phyloP scores from a whole-genome alignment of 2,329 filamentous ascomycete genomes.

The Colletotrichum sp. region DNA sequence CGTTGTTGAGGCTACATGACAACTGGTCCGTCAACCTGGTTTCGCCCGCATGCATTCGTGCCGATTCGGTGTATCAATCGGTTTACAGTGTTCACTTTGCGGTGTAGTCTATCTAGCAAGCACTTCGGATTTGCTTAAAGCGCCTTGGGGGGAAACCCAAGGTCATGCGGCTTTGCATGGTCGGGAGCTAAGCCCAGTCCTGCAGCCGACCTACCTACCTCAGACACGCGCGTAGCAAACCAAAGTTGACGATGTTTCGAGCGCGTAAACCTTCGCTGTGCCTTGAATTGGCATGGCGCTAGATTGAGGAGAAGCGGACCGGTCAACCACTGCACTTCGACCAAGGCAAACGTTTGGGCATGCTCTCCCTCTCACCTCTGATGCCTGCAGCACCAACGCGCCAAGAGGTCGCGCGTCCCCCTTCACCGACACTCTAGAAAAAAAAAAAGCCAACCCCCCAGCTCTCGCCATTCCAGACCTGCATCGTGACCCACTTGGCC shows the following conservation, averaged over 20 bases:
- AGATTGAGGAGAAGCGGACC: not conserved
- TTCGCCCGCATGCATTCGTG: not conserved
- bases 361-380: not conserved
- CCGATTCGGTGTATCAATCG: not conserved
- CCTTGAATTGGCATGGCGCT: not conserved
- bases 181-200: not conserved
- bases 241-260: not conserved
- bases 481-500: constrained; percentile 4
- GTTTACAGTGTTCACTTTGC: not conserved
- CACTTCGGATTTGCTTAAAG: not conserved
- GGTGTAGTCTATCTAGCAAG: not conserved
- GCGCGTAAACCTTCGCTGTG: not conserved
- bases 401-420: not conserved
- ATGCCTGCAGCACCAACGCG: not conserved
- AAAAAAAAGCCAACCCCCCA: not conserved
- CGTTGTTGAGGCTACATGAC: not conserved
- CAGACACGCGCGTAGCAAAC: not conserved
- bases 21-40: not conserved
- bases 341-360: not conserved
- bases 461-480: constrained; percentile 2
- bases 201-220: not conserved
- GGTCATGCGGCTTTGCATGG: not conserved
- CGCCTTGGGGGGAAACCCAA: not conserved
- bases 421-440: not conserved
- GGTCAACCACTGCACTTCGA: not conserved